A percentile compares a stretch with the other conserved stretches of the same genome.
phyloP scores from a whole-genome alignment of 1,284 basidiomycete genomes.

The Ganoderma boninense region DNA sequence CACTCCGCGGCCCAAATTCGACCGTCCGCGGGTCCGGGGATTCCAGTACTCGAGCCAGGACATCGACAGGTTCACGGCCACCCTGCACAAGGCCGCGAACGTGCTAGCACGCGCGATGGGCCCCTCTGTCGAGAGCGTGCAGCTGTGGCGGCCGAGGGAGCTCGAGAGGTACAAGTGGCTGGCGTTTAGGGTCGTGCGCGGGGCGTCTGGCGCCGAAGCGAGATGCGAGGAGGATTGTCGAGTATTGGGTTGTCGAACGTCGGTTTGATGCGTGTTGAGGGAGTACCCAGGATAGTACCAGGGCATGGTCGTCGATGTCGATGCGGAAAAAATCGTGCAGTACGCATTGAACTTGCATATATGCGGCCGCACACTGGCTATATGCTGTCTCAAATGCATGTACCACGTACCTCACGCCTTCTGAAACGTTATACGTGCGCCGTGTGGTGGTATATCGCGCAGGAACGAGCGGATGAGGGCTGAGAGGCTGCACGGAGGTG shows the following conservation, averaged over 20 bases:
- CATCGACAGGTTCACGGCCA: not conserved
- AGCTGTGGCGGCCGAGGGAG: not conserved
- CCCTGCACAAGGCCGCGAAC: not conserved
- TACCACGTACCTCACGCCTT: no score
- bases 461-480: no score
- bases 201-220: not conserved
- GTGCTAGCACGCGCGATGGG: not conserved
- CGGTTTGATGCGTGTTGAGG: not conserved
- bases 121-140: not conserved
- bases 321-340: no score
- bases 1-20: not conserved
- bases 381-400: no score
- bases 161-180: not conserved
- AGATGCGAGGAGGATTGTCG: not conserved
- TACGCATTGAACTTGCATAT: no score
- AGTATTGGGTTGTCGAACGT: not conserved
- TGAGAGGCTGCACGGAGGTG: no score
- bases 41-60: not conserved
- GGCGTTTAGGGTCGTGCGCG: not conserved
- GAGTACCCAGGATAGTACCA: not conserved
- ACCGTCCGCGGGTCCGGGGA: not conserved
- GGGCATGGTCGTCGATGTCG: no score
- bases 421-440: no score
- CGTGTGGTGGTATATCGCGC: no score
- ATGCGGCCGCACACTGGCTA: no score